phyloP scores from a whole-genome alignment of 139 green algal genomes.

The Closterium sp. region DNA sequence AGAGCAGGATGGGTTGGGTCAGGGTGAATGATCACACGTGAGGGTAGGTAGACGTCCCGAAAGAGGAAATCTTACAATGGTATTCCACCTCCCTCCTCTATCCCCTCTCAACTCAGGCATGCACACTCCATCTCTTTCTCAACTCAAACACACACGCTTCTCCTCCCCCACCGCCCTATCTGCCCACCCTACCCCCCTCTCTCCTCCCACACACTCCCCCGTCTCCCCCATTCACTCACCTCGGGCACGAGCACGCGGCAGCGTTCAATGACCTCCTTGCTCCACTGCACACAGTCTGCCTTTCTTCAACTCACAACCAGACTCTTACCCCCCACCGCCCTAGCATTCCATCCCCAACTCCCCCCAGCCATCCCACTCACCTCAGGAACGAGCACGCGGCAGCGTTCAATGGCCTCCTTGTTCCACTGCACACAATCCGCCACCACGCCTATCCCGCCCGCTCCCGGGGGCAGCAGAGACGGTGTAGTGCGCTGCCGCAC shows the following conservation, averaged over 20 bases:
- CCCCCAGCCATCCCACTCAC: not conserved
- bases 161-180: not conserved
- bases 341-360: too few relatives aligned
- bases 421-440: conserved; percentile 44
- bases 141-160: not conserved
- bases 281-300: conserved; percentile 40
- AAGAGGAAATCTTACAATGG: too few relatives aligned
- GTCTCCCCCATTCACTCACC: not conserved
- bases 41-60: too few relatives aligned
- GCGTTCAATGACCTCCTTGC: conserved; percentile 31
- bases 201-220: conserved; percentile 32
- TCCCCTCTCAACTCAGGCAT: too few relatives aligned
- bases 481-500: not conserved
- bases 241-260: conserved; percentile 22
- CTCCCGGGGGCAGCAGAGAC: not conserved
- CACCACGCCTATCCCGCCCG: conserved; percentile 14
- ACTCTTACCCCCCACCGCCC: too few relatives aligned
- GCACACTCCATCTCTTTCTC: too few relatives aligned
- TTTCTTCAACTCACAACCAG: too few relatives aligned
- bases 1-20: too few relatives aligned
- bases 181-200: not conserved
- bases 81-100: too few relatives aligned
- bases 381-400: conserved; percentile 14
- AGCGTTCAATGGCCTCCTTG: conserved; percentile 29
- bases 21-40: too few relatives aligned